Base-by-base conservation (phyloP, 345 rosid species). In the Lepidium aucheri region DNA sequence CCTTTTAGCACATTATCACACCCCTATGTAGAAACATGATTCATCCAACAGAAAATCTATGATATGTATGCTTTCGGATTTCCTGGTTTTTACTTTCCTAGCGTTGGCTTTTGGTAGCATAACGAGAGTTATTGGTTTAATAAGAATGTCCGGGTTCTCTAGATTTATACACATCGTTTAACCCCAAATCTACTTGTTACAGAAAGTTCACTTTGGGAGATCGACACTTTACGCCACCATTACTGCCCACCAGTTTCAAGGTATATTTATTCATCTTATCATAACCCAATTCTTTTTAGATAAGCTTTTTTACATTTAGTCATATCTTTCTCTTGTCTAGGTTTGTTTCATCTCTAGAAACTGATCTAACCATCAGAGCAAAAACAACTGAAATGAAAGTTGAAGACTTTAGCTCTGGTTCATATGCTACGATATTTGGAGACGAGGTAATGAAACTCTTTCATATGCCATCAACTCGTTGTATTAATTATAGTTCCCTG, bases 121-220 rank as follows among this genome's bases (percentile, higher is more conserved):
- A 8, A 34, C 11, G 4, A 42, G 36, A 14, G 20, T 3, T 54
- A 36, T 55, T 10, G 22, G 47, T 5, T 55, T 55, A 17, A 10
- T 44, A 14, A 44, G 18, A 46, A 22, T 45, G 9, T 44, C 26
- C 6, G 0, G 58, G 36, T 34, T 9, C 24, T 32, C 4, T 59
- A 59, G 30, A 60, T 40, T 47, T 15, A 6, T 10, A 36, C 63
- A 36, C 1, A 42, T 12, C 1, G 10, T 9, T 51, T 33, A 49
- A 50, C 15, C 26, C 55, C 43, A 10, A 53, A 28, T 8, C 9
- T 17, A 51, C 50, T 61, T 63, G 40, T 63, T 61, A 69, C 88
- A 94, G 99, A 78, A 70, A 94, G 97, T 74, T 94, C 99, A 7
- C 87, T 94, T 3, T 94, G 96, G 97, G 99, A 94, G 78, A 83